Evolutionary conservation across 179 eudicot species (phyloP).

Genomic region (Spergularia azorica): DNA sequence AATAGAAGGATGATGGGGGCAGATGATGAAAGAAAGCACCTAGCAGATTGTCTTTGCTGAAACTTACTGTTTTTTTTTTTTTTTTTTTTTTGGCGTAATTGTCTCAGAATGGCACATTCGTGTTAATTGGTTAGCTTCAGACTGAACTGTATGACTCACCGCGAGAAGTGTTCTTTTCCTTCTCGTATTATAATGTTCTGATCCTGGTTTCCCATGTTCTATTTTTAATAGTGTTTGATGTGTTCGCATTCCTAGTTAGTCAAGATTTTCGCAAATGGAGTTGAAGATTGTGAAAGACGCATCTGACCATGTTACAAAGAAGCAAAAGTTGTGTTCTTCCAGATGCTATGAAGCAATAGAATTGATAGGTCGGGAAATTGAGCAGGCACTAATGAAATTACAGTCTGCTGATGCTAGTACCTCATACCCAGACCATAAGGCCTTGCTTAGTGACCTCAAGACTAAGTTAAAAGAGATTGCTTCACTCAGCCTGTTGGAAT

Average conservation of each 20-base stretch:
- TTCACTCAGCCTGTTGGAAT: conserved; percentile 49
- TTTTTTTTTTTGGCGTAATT: neutral
- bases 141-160: neutral
- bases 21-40: neutral
- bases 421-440: conserved; percentile 41
- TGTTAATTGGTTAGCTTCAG: neutral
- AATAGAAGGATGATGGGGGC: neutral
- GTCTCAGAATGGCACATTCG: neutral
- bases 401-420: conserved; percentile 44
- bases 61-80: neutral
- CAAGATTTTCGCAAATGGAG: conserved; percentile 51
- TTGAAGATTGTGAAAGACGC: conserved; percentile 74
- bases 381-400: conserved; percentile 55
- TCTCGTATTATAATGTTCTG: neutral
- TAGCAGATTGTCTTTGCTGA: neutral
- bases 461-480: conserved; percentile 53
- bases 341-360: conserved; percentile 71
- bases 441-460: conserved; percentile 55
- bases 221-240: too few relatives aligned
- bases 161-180: neutral
- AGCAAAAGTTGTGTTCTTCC: conserved; percentile 69
- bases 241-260: neutral
- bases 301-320: conserved; percentile 81
- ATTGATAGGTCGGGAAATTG: conserved; percentile 59
- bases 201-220: neutral